Base-by-base conservation (phyloP, 2,329 filamentous ascomycete genomes). In the Colletotrichum abscissum region DNA sequence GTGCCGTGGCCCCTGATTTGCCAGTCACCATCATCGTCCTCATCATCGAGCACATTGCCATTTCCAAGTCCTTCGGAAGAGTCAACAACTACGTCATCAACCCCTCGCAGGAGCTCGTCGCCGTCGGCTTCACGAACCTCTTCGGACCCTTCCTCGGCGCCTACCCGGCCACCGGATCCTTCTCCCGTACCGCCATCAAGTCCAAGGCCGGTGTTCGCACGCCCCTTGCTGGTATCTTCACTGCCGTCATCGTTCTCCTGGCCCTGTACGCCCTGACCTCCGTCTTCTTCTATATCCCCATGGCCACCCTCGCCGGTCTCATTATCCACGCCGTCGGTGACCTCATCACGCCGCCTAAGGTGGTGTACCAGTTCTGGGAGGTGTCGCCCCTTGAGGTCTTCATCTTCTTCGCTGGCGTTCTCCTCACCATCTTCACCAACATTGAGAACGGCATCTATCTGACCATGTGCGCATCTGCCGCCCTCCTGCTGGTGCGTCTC, bases 321-420 rank as follows among this genome's bases (percentile, higher is more conserved):
- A 96, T 97, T 77, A 95, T 97, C 75, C 94, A 97, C 81, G 94
- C 94, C 3, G 94, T 97, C 0, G 91, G 91, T 76, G 93, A 95
- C 78, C 84, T 95, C 59, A 90, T 95, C 77, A 92, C 92, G 0
- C 90, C 92, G 1, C 93, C 93, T 1, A 92, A 92, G 76, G 92
- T 90, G 0, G 87, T 95, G 1, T 94, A 94, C 82, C 91, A 92
- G 73, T 95, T 94, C 83, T 95, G 93, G 93, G 88, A 90, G 55
- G 89, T 94, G 0, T 93, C 92, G 0, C 94, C 94, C 0, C 78
- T 95, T 0, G 94, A 96, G 78, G 89, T 93, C 0, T 73, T 93
- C 56, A 93, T 95, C 78, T 96, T 94, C 88, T 90, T 95, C 72
- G 87, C 89, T 35, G 93, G 94, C 77, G 92, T 95, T 7, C 80